These are phyloP conservation scores for Musa troglodytarum DNA, from an alignment of 176 grass and related monocot species.

Conservation along the genomic window DNA sequence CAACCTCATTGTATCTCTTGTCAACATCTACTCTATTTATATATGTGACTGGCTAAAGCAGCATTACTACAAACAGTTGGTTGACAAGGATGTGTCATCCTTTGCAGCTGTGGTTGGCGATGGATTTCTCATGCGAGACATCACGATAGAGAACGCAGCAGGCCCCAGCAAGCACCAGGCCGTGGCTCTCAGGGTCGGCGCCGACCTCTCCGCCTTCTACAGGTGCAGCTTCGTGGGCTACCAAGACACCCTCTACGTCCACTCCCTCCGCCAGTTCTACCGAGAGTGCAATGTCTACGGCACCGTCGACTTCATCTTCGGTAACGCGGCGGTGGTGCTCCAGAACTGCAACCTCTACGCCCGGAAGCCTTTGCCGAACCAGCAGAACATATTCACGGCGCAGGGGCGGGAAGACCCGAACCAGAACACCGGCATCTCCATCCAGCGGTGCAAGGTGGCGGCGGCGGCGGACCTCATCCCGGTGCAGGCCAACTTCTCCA, in stretches of 20 bases:
- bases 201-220: constrained; percentile 61
- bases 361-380: constrained; percentile 29
- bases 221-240: constrained; percentile 74
- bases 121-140: constrained; percentile 54
- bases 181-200: constrained; percentile 62
- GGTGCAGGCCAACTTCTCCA: constrained; percentile 33
- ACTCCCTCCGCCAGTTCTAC: too few relatives aligned
- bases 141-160: constrained; percentile 80
- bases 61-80: too few relatives aligned
- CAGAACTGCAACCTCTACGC: constrained; percentile 81
- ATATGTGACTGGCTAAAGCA: too few relatives aligned
- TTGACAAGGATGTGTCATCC: background rate
- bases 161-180: constrained; percentile 71
- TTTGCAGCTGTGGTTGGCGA: constrained; percentile 52
- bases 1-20: too few relatives aligned
- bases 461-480: constrained; percentile 64
- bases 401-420: constrained; percentile 66
- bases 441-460: constrained; percentile 67
- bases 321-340: constrained; percentile 50
- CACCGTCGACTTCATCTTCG: too few relatives aligned
- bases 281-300: too few relatives aligned
- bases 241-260: constrained; percentile 4
- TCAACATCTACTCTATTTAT: too few relatives aligned
- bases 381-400: constrained; percentile 73
- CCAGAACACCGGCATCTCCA: constrained; percentile 70